Evolutionary conservation across 1,284 basidiomycete species (phyloP).

Genomic region (Ustilago trichophora): DNA sequence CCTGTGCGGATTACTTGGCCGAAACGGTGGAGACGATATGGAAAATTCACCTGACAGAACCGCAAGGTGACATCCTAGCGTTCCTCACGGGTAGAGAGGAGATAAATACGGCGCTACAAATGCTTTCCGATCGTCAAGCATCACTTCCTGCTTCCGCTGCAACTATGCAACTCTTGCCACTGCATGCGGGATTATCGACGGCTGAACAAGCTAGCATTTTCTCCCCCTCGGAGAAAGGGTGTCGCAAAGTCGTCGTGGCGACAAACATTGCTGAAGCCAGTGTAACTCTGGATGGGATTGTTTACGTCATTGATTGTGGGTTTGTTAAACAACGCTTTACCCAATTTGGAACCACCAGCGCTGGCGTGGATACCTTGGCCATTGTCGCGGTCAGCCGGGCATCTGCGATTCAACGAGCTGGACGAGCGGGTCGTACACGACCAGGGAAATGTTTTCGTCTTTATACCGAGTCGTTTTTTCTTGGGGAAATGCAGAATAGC

Average conservation of each 20-base stretch:
- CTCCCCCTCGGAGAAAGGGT: constrained; percentile 75
- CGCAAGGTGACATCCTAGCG: constrained; percentile 69
- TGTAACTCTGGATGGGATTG: constrained; percentile 93
- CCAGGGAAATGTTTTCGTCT: constrained; percentile 92
- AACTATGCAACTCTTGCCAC: constrained; percentile 74
- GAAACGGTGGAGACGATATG: constrained; percentile 67
- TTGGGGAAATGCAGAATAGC: constrained; percentile 71
- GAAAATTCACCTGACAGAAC: constrained; percentile 71
- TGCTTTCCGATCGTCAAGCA: constrained; percentile 79
- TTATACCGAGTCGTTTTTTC: constrained; percentile 76
- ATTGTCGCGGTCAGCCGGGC: constrained; percentile 65
- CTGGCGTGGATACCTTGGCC: constrained; percentile 65
- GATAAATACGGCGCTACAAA: constrained; percentile 80
- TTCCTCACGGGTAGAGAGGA: constrained; percentile 68
- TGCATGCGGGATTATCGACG: constrained; percentile 86
- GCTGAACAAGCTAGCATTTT: constrained; percentile 89
- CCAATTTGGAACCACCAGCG: background rate
- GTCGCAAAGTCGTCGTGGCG: constrained; percentile 86
- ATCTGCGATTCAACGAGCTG: constrained; percentile 67
- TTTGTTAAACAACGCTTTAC: constrained; percentile 81
- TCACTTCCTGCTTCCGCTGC: constrained; percentile 74
- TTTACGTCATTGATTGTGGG: constrained; percentile 93
- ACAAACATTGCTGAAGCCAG: constrained; percentile 98
- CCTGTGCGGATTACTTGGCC: constrained; percentile 65
- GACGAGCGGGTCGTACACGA: constrained; percentile 70